Conservation (phyloP, 176 grass and related monocot genomes). For the Avena eriantha region DNA sequence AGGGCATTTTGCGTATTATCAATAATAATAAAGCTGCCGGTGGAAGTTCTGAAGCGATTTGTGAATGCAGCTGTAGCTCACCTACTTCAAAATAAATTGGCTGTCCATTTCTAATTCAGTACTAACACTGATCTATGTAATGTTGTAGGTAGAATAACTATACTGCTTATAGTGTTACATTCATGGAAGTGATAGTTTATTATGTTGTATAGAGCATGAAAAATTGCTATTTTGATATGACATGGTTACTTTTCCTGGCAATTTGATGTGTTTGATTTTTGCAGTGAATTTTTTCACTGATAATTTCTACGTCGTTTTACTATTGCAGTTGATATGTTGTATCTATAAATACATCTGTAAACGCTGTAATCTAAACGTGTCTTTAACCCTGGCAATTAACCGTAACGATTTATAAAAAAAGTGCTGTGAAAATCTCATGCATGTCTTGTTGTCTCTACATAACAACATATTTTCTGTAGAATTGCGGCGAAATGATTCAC, state of each 20-base stretch:
- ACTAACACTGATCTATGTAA: constrained; percentile 25
- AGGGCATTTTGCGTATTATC: background rate
- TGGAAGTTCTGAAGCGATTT: background rate
- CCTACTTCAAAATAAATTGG: background rate
- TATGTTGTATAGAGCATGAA: background rate
- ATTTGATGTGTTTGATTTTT: constrained; percentile 22
- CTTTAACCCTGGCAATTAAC: background rate
- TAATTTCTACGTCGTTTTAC: constrained; percentile 21
- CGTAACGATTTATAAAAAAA: constrained; percentile 27
- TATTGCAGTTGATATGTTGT: background rate
- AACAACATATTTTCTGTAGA: constrained; percentile 59
- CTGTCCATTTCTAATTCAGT: constrained; percentile 22
- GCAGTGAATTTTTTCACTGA: background rate
- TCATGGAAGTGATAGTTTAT: constrained; percentile 6
- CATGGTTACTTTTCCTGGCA: constrained; percentile 19
- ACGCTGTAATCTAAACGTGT: background rate
- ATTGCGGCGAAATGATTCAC: constrained; percentile 54
- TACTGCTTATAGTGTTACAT: constrained; percentile 27
- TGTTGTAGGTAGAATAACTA: constrained; percentile 25
- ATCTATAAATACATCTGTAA: constrained; percentile 7
- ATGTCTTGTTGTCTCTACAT: constrained; percentile 29
- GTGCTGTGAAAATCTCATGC: constrained; percentile 8
- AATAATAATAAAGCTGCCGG: constrained; percentile 21
- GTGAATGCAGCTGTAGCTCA: constrained; percentile 18
- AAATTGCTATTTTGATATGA: constrained; percentile 26